Conservation (phyloP, 2,329 filamentous ascomycete species). For the Claviceps fusiformis region DNA sequence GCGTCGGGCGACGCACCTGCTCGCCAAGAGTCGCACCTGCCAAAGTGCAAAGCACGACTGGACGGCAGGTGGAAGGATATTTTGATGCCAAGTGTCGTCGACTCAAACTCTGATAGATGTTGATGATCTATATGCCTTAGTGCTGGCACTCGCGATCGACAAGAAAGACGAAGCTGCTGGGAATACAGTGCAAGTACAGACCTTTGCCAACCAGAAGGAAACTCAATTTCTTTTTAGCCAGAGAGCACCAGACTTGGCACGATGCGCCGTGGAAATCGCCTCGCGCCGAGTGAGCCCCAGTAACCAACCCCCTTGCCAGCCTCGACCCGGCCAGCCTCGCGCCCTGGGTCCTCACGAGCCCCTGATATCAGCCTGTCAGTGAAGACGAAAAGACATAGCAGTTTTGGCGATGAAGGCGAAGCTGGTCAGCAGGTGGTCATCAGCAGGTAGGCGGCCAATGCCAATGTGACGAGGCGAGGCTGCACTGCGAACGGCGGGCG, state of each 20-base stretch:
- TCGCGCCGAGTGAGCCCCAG: not conserved
- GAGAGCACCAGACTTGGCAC: not conserved
- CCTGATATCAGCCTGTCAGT: not conserved
- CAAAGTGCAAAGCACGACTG: not conserved
- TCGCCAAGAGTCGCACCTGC: not conserved
- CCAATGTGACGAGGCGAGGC: too few species aligned
- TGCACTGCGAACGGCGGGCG: too few species aligned
- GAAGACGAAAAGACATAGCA: not conserved
- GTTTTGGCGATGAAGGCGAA: not conserved
- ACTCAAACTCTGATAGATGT: too few species aligned
- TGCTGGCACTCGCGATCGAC: not conserved
- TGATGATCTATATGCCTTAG: too few species aligned
- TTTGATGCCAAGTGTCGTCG: not conserved
- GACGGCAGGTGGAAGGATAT: not conserved
- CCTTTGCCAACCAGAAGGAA: not conserved
- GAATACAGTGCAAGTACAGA: not conserved
- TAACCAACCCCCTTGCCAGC: not conserved
- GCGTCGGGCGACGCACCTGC: not conserved
- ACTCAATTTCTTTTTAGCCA: not conserved
- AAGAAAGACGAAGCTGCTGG: not conserved
- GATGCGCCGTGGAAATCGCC: not conserved
- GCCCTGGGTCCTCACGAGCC: not conserved
- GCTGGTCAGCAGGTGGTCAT: not conserved
- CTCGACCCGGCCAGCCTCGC: not conserved
- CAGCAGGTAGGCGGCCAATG: not conserved